Base-by-base conservation (phyloP, 805 yeast species). In the Wilhelminamyces savonicus region DNA sequence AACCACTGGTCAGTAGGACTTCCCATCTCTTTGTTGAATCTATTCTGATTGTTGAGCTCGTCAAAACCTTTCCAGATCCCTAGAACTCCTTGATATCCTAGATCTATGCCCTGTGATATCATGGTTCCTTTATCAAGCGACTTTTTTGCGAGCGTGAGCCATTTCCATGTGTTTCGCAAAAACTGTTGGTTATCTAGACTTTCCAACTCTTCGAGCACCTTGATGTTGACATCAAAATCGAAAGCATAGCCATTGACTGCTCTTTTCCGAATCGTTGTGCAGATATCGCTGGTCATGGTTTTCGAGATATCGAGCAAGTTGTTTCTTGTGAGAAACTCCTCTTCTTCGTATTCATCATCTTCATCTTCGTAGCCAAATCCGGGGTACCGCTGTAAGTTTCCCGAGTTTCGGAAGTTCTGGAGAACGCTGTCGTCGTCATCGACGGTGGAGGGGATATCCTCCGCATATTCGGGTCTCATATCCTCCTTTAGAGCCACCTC, bases 1-100 rank as follows among this genome's bases (percentile, higher is more conserved):
- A 70, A 64, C 52, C 74, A 54, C 12, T 56, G 59, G 28, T 69
- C 70, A 3, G 55, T 41, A 17, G 39, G 39, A 26, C 7, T 25
- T 16, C 16, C 26, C 28, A 10, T 28, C 21, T 13, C 43, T 57
- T 49, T 41, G 10, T 50, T 46, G 39, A 62, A 66, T 29, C 85
- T 59, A 24, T 67, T 69, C 36, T 76, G 76, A 26, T 67, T 51
- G 7, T 46, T 36, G 7, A 64, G 35, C 35, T 59, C 80, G 4
- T 67, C 71, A 12, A 71, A 67, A 18, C 88, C 88, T 44, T 77
- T 77, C 98, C 97, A 90, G 21, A 90, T 76, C 7, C 95, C 94
- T 16, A 77, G 55, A 3, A 90, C 94, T 5, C 98, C 98, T 40
- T 82, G 80, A 50, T 74, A 87, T 1, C 94, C 88, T 19, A 90